Evolutionary conservation across 1,139 yeast genomes (phyloP).

Genomic region (Zygotorulaspora mrakii): DNA sequence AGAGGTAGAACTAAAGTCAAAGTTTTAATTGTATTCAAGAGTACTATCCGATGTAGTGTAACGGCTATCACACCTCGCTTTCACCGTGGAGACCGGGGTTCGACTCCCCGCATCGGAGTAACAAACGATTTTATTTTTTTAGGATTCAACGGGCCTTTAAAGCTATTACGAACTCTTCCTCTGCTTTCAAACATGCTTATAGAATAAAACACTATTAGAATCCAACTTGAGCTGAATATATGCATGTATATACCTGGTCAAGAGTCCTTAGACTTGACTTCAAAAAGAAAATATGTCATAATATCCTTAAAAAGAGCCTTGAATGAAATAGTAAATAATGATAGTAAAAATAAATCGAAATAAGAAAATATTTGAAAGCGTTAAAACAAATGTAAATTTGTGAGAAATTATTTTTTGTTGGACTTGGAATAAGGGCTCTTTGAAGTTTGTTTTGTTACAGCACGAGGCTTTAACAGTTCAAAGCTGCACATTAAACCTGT

Average conservation of each 20-base stretch:
- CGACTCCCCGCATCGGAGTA: conserved; percentile 33
- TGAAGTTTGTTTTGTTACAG: conserved; percentile 5
- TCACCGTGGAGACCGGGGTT: conserved; percentile 34
- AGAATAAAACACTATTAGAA: too few species aligned
- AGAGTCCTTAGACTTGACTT: too few species aligned
- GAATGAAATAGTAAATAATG: neutral
- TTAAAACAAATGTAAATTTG: neutral
- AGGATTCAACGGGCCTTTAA: neutral
- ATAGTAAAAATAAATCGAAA: too few species aligned
- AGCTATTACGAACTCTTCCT: too few species aligned
- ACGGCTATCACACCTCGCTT: conserved; percentile 33
- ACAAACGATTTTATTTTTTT: neutral
- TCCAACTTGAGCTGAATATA: too few species aligned
- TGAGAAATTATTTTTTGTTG: conserved; percentile 1
- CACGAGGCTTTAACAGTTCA: conserved; percentile 70
- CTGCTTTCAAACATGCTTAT: too few species aligned
- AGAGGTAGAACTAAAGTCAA: neutral
- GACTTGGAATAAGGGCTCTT: conserved; percentile 8
- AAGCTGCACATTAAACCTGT: conserved; percentile 74
- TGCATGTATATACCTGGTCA: too few species aligned
- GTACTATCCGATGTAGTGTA: conserved; percentile 31
- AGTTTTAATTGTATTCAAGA: neutral
- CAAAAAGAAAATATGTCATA: too few species aligned
- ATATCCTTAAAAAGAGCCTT: too few species aligned
- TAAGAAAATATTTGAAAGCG: neutral